Conservation (phyloP, 306 rosid species). For the Nissolia schottii region DNA sequence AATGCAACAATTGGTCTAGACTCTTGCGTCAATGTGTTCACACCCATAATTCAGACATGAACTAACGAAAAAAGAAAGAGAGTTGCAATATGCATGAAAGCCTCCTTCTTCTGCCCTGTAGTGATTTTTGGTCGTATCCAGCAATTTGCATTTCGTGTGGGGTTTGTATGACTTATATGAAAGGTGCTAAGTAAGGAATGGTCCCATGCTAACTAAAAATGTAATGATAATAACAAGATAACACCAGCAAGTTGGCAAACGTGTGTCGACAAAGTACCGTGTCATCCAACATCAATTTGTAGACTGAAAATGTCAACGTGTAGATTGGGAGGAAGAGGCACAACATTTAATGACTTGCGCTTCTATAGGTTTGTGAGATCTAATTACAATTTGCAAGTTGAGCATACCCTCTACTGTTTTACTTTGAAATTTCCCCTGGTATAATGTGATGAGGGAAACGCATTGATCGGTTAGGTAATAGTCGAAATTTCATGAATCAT, state of each 20-base stretch:
- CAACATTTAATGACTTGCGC: not conserved
- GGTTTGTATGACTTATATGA: too few species aligned
- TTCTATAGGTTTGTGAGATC: not conserved
- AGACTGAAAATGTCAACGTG: not conserved
- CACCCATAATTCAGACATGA: not conserved
- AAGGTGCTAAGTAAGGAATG: constrained; percentile 16
- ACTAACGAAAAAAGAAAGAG: not conserved
- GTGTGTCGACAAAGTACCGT: not conserved
- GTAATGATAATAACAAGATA: not conserved
- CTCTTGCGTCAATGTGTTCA: not conserved
- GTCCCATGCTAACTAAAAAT: constrained; percentile 5
- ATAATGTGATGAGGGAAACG: too few species aligned
- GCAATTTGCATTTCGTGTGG: not conserved
- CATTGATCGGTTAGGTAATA: too few species aligned
- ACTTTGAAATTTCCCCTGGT: not conserved
- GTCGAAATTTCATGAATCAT: too few species aligned
- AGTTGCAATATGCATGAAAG: not conserved
- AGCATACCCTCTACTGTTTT: not conserved
- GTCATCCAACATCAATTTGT: not conserved
- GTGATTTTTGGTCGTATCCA: not conserved
- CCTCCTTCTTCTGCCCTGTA: not conserved
- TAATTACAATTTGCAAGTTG: not conserved
- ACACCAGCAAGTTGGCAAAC: not conserved
- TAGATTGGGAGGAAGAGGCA: not conserved
- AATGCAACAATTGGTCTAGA: not conserved